Evolutionary conservation across 1,284 basidiomycete genomes (phyloP), one percentile per base, ranked within the genome.

Genomic region (Heliocybe sulcata): DNA sequence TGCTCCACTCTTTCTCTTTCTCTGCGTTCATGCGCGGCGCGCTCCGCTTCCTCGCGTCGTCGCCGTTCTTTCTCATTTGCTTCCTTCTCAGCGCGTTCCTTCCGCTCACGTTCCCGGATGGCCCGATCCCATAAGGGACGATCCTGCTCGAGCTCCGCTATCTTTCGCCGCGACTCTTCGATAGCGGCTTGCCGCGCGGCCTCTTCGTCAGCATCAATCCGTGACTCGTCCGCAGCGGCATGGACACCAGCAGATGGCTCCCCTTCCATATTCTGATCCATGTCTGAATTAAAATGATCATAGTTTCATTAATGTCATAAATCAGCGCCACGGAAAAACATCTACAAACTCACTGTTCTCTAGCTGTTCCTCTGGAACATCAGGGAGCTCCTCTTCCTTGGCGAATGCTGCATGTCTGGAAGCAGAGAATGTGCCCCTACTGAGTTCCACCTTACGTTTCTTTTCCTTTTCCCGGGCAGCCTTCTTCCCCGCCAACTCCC

Each of bases 111-210:
- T 57, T 70, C 71, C 54, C 69, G 73, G 23, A 77, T 76, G 54
- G 74, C 70, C 60, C 73, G 69, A 58, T 85, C 76, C 81, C 84
- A 87, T 9, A 87, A 58, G 1, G 81, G 83, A 12, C 75, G 68
- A 67, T 88, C 84, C 50, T 70, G 73, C 64, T 90, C 85, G 1
- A 90, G 76, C 58, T 87, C 83, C 8, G 78, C 81, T 53, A 88
- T 73, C 62, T 87, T 89, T 49, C 80, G 75, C 38, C 79, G 76
- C 1, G 87, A 88, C 63, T 84, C 82, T 20, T 76, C 81, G 56
- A 88, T 77, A n/a, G 69, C 70, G 11, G 75, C 76, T 55, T 65
- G 69, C 54, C 72, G 73, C 14, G 63, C 64, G 12, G 65, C 70
- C 31, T 75, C 72, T 49, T 72, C 69, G 23, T 73, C 68, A 0